Base-by-base conservation (phyloP, 306 rosid genomes). In the Gillenia trifoliata region DNA sequence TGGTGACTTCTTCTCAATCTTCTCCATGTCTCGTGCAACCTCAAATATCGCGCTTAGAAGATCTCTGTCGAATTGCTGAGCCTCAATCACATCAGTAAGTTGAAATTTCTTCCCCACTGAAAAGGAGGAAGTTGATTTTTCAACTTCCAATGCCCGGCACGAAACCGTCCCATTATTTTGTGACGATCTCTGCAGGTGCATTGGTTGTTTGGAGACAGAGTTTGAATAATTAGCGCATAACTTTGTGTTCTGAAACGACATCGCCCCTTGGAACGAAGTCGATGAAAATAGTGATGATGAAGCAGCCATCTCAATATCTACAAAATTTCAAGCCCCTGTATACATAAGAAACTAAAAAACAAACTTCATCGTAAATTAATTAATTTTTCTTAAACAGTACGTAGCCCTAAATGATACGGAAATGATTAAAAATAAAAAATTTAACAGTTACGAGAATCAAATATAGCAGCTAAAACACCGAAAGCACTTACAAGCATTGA, bases 41-140 rank as follows among this genome's bases (percentile, higher is more conserved):
- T 88, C 82, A 74, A 93, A 93, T 78, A 88, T 87, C 57, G 90
- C 85, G 74, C 25, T 70, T 28, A 92, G 94, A 73, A 71, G 79
- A 33, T 92, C 89, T 70, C 91, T 86, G 73, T 90, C 88, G 72
- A 92, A 92, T 56, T 92, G 98, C 76, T 92, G 96, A 76, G 94
- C 86, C 71, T 92, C 98, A 79, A 92, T 92, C 77, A 92, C 89
- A 85, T 90, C 96, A 75, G 89, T 84, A 71, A 90, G 87, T 50
- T 88, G 87, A 86, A 89, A 86, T 64, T 84, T 88, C 34, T 84
- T 89, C 81, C 88, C 93, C 59, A 75, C 33, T 2, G 87, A 65
- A 75, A 82, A 83, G 17, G 85, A 76, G 17, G 85, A 76, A 62
- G 86, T 76, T 8, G 82, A 77, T 73, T 76, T 78, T n/a, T 86